Base-by-base conservation (phyloP, 1,284 basidiomycete genomes). In the Cystobasidium sp. region DNA sequence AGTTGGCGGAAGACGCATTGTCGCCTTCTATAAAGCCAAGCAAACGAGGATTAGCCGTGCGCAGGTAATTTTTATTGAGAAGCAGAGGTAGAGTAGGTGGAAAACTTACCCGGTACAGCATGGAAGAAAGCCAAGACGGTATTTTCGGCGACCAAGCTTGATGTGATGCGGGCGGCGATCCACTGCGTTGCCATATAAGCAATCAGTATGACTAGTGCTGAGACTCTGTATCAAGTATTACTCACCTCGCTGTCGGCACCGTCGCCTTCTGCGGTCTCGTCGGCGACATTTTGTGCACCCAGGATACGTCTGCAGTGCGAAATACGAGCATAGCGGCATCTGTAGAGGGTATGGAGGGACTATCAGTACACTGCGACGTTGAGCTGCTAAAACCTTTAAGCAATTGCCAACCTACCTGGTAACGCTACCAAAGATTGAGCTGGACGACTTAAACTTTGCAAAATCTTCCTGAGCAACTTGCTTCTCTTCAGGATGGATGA, bases 101-200 rank as follows among this genome's bases (percentile, higher is more conserved):
- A 12, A 0, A 47, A 78, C 82, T 75, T 37, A 81, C 81, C 81
- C 69, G 88, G 87, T 72, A 91, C 89, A 41, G 94, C 92, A 80
- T 99, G 95, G 77, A 97, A 91, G 85, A 99, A 99, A 80, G 93
- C 95, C 16, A 99, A 86, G 52, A 96, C 90, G 79, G 98, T 86
- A 49, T 91, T 91, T 71, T 95, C 74, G 12, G 78, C 93, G 65
- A 93, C 93, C 90, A 92, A 94, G 83, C 95, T 97, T 80, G 97
- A 90, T 78, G 96, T 93, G 78, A 99, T 87, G 83, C 97, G 93
- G 76, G 94, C 88, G 3, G 90, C 89, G 85, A 95, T 88, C 82
- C 93, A 97, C 80, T 93, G 86, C 10, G 24, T 9, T n/a, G 18
- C 6, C 39, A 52, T 31, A 37, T 41, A 52, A n/a, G 56, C 9